Percentiles rank a stretch among this genome's conserved stretches.
Conservation (phyloP, 1,139 yeast species). For the Candida frijolesensis region DNA sequence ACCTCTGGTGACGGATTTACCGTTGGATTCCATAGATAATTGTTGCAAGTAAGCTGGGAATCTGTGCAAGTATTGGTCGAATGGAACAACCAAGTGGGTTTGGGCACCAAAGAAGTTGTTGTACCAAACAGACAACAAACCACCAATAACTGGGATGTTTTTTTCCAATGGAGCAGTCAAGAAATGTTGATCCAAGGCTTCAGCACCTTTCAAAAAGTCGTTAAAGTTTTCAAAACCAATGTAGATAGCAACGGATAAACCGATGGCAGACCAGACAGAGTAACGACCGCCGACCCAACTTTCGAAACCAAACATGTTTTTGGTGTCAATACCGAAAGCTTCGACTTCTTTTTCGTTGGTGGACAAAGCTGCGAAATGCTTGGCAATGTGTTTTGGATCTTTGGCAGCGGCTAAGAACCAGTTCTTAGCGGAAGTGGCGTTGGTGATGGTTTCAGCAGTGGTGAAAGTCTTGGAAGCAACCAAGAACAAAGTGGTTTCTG, state of each 20-base stretch:
- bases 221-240: slow-evolving; percentile 95
- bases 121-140: slow-evolving; percentile 94
- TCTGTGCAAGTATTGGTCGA: slow-evolving; percentile 97
- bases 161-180: slow-evolving; percentile 78
- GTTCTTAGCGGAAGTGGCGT: slow-evolving; percentile 90
- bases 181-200: slow-evolving; percentile 94
- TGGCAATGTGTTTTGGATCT: slow-evolving; percentile 76
- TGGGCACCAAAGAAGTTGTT: slow-evolving; percentile 97
- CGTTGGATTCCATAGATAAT: slow-evolving; percentile 98
- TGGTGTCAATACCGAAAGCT: slow-evolving; percentile 94
- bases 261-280: slow-evolving; percentile 99
- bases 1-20: slow-evolving; percentile 94
- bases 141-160: slow-evolving; percentile 93
- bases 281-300: slow-evolving; percentile 99
- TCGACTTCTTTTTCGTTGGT: slow-evolving; percentile 90
- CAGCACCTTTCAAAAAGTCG: slow-evolving; percentile 92
- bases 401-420: slow-evolving; percentile 85
- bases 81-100: slow-evolving; percentile 97
- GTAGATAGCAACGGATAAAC: slow-evolving; percentile 91
- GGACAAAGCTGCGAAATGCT: slow-evolving; percentile 95
- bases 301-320: slow-evolving; percentile 97
- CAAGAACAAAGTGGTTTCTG: slow-evolving; percentile 92
- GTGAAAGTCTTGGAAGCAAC: slow-evolving; percentile 98
- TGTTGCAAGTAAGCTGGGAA: slow-evolving; percentile 99
- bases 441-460: slow-evolving; percentile 96